Evolutionary conservation across 2,329 filamentous ascomycete genomes (phyloP), one percentile per base, ranked within the genome.

Genomic region (Epichloe gansuensis): DNA sequence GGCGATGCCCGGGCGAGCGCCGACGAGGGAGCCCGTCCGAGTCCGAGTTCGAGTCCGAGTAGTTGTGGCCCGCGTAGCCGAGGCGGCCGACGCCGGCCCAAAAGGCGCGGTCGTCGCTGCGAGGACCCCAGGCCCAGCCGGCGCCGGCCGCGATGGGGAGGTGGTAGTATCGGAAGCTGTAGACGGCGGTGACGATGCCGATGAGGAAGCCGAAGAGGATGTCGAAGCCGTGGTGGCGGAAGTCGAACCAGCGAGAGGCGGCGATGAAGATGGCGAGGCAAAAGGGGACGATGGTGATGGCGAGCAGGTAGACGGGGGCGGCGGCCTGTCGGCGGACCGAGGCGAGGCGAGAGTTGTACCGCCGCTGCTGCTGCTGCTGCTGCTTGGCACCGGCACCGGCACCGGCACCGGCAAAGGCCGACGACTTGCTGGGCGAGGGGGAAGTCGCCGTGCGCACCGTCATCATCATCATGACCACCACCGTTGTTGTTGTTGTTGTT

Each of bases 151-250:
- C 62, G 56, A 95, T 82, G 0, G 90, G 88, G 9, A 93, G 71
- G 64, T 96, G 89, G 64, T 95, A 96, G 72, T 85, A 88, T 25
- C 86, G 77, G 72, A 95, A 95, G 3, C 83, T 79, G 59, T 91
- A 82, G 65, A 83, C 83, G 21, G 87, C 80, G 39, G 80, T 80
- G 45, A 82, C 69, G 13, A 84, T 76, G 8, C 91, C 91, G 56
- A 96, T 85, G 12, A 86, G 58, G 52, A 84, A 86, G n/a, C 91
- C 91, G 57, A 86, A 88, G 2, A 96, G 70, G 58, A 96, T 87
- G 58, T 97, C 91, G 65, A 95, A 91, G n/a, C 85, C 90, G 65
- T 91, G 87, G 67, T 97, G 91, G 41, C 88, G 82, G 71, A 85
- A 94, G 67, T 96, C 85, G 55, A 85, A 90, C 78, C 85, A 97